phyloP scores from a whole-genome alignment of 2,329 filamentous ascomycete genomes.

The Aquanectria penicillioides region DNA sequence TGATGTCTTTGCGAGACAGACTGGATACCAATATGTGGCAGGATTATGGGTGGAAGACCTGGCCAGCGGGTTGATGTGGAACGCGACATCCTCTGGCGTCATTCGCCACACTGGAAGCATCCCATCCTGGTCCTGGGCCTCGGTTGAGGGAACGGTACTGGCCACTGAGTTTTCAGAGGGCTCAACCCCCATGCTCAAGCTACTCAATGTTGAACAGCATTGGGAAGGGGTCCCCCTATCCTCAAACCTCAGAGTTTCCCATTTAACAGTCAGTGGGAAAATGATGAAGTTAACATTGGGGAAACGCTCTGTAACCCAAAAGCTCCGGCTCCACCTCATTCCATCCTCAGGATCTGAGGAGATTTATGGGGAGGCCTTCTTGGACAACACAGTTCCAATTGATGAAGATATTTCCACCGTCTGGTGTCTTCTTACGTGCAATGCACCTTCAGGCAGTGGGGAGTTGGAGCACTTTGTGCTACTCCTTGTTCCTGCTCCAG shows the following conservation, averaged over 20 bases:
- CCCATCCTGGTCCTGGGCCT: constrained; percentile 8
- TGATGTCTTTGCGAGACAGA: neutral
- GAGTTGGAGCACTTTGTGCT: neutral
- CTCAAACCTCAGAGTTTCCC: neutral
- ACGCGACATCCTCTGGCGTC: neutral
- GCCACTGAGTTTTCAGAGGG: neutral
- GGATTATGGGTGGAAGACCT: constrained; percentile 1
- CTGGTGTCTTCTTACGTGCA: neutral
- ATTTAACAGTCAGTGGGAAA: neutral
- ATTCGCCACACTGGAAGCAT: neutral
- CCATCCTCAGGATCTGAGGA: neutral
- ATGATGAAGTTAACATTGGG: neutral
- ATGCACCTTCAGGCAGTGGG: neutral
- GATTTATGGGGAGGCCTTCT: constrained; percentile 1
- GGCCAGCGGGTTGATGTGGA: neutral
- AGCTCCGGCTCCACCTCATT: neutral
- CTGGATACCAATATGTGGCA: neutral
- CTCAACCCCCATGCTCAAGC: neutral
- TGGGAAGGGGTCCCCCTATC: constrained; percentile 5
- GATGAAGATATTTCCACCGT: neutral
- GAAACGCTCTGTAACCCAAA: neutral
- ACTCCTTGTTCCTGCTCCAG: neutral
- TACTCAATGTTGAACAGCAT: neutral
- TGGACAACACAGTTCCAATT: neutral
- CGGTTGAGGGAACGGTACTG: neutral